Evolutionary conservation across 768 basidiomycete genomes (phyloP).

Genomic region (Leccinum olivaceopallidum): DNA sequence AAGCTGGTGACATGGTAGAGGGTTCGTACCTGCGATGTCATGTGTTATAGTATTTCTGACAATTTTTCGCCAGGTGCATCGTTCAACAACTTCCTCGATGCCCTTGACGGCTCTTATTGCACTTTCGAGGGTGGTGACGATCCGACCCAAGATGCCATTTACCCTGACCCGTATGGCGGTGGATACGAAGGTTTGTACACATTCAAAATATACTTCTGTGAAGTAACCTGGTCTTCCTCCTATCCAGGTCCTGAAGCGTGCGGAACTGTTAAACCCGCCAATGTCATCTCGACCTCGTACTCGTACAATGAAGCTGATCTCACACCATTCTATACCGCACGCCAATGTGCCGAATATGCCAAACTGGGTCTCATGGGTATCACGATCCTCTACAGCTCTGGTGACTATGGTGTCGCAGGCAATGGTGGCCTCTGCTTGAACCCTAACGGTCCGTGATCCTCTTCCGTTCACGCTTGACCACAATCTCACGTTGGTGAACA

Average conservation of each 20-base stretch:
- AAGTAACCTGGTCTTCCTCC: too few relatives aligned
- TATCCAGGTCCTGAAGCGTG: too few relatives aligned
- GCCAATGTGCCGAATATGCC: constrained; percentile 48
- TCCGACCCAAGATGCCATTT: constrained; percentile 25
- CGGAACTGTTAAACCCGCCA: too few relatives aligned
- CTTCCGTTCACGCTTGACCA: background rate
- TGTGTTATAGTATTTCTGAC: background rate
- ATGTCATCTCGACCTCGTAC: too few relatives aligned
- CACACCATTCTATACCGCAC: constrained; percentile 35
- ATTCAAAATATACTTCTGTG: too few relatives aligned
- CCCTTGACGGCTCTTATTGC: constrained; percentile 37
- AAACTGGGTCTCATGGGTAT: constrained; percentile 44
- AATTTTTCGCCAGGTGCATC: constrained; percentile 14
- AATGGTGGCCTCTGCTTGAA: constrained; percentile 32
- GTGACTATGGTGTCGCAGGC: constrained; percentile 47
- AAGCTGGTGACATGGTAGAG: constrained; percentile 30
- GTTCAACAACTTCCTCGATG: constrained; percentile 38
- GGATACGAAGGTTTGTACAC: too few relatives aligned
- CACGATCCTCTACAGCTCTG: constrained; percentile 45
- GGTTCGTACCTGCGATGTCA: constrained; percentile 11
- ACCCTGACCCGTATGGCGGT: constrained; percentile 22
- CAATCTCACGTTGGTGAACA: constrained; percentile 6
- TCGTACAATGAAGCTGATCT: too few relatives aligned
- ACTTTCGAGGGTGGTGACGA: constrained; percentile 38
- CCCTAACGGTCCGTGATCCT: constrained; percentile 21